phyloP scores from a whole-genome alignment of 768 basidiomycete species.

The Mycena olivaceomarginata region DNA sequence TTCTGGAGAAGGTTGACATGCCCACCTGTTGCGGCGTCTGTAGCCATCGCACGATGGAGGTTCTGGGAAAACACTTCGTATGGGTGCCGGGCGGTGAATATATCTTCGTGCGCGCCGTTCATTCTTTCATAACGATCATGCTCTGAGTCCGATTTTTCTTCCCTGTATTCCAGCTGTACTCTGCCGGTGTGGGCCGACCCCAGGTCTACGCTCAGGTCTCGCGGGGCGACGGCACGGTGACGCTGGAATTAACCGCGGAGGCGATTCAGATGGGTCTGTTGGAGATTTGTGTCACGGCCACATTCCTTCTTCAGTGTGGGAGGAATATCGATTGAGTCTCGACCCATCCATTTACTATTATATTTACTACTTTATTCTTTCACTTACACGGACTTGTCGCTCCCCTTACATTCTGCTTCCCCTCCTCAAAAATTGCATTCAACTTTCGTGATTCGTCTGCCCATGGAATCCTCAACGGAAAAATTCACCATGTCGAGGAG shows the following conservation, averaged over 20 bases:
- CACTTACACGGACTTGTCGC: too few species aligned
- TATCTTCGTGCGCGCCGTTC: slow-evolving; percentile 55
- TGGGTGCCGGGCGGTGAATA: slow-evolving; percentile 62
- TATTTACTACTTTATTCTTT: too few species aligned
- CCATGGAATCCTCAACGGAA: too few species aligned
- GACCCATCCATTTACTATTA: too few species aligned
- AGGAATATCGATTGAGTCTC: slow-evolving; percentile 59
- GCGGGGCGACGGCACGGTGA: slow-evolving; percentile 53
- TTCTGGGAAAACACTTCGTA: slow-evolving; percentile 49
- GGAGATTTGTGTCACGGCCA: slow-evolving; percentile 60
- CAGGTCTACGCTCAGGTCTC: slow-evolving; percentile 53
- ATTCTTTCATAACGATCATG: not conserved
- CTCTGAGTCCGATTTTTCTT: not conserved
- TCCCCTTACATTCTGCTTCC: too few species aligned
- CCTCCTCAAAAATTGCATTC: too few species aligned
- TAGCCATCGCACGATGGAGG: slow-evolving; percentile 60
- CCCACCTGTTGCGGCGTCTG: slow-evolving; percentile 1
- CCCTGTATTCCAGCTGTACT: slow-evolving; percentile 53
- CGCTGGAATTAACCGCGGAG: slow-evolving; percentile 62
- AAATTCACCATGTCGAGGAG: too few species aligned
- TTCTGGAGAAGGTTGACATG: not conserved
- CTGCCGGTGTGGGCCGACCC: slow-evolving; percentile 45
- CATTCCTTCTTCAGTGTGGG: slow-evolving; percentile 62
- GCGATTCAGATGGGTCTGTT: slow-evolving; percentile 62
- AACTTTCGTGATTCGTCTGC: too few species aligned